These are phyloP conservation scores for Rhizopogon vulgaris DNA, from an alignment of 768 basidiomycete genomes.

Conservation along the genomic window DNA sequence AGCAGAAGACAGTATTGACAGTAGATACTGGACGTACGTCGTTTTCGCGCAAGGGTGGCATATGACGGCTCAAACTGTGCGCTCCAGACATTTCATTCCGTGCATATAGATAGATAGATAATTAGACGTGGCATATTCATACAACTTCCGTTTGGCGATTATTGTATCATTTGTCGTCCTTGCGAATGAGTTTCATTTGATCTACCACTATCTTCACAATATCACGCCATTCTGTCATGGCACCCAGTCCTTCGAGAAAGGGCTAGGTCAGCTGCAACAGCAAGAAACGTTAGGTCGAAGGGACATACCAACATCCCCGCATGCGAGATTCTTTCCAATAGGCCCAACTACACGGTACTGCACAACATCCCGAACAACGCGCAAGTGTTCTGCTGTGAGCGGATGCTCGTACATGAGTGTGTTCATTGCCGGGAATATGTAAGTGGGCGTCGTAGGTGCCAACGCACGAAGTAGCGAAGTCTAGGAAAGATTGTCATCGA, in stretches of 20 bases:
- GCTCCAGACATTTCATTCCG: too few relatives aligned
- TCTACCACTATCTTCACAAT: slow-evolving; percentile 72
- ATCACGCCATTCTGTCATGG: slow-evolving; percentile 96
- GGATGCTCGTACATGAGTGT: slow-evolving; percentile 97
- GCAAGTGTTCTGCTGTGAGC: slow-evolving; percentile 79
- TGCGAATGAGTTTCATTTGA: slow-evolving; percentile 29
- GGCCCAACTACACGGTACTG: slow-evolving; percentile 82
- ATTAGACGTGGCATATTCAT: too few relatives aligned
- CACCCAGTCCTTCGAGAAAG: slow-evolving; percentile 21
- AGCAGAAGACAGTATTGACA: too few relatives aligned
- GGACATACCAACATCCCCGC: slow-evolving; percentile 80
- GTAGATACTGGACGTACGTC: too few relatives aligned
- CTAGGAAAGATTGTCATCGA: slow-evolving; percentile 26
- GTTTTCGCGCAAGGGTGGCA: too few relatives aligned
- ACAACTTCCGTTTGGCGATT: background rate
- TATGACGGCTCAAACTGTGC: too few relatives aligned
- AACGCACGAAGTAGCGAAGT: slow-evolving; percentile 82
- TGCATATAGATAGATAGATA: too few relatives aligned
- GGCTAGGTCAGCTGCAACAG: background rate
- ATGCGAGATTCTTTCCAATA: slow-evolving; percentile 82
- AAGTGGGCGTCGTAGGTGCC: slow-evolving; percentile 78
- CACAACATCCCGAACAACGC: slow-evolving; percentile 66
- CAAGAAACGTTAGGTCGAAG: background rate
- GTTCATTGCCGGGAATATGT: slow-evolving; percentile 97
- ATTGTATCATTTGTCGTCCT: background rate